Evolutionary conservation across 2,329 filamentous ascomycete genomes (phyloP), one percentile per base, ranked within the genome.

Genomic region (Penicillium sp.): DNA sequence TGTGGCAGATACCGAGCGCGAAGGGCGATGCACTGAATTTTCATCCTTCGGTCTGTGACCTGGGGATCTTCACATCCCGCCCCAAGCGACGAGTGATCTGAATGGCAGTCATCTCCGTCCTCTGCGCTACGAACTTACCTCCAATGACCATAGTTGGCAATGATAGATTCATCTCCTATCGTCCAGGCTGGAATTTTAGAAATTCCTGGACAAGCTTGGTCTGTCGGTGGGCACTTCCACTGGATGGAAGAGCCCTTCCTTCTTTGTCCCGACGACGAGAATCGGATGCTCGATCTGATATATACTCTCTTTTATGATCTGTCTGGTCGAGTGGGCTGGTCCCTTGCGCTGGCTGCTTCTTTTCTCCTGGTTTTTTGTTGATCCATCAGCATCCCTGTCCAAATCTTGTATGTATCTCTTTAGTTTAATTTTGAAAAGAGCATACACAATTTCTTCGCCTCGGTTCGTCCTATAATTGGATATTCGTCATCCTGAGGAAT

Each of bases 141-240:
- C 16, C 16, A 50, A 44, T 20, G n/a, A 31, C 24, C 53, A 51
- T 56, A 49, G 45, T 51, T 56, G 56, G 57, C 63, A 40, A 42
- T 62, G 52, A 60, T 81, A 81, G 80, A 79, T 56, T 80, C 80
- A 82, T 82, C 79, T 73, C 76, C 80, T 82, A 82, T 76, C 68
- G 74, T 79, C 76, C 74, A 73, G 74, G 78, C 78, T 78, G 74
- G 77, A 55, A 68, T 69, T 69, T 72, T 64, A 60, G 55, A 55
- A 53, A 47, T 64, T 66, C 71, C 73, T 71, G 72, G 71, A 70
- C 65, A 66, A 59, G 69, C 72, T 68, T 61, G 66, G 50, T 53
- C 57, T 58, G 59, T 61, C 53, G 53, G 64, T 56, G 52, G 52
- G 40, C 47, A 59, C 50, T 49, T 63, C 67, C 66, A 69, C 70